Evolutionary conservation across 2,329 filamentous ascomycete species (phyloP).

Genomic region (Cordyceps cateniannulata): DNA sequence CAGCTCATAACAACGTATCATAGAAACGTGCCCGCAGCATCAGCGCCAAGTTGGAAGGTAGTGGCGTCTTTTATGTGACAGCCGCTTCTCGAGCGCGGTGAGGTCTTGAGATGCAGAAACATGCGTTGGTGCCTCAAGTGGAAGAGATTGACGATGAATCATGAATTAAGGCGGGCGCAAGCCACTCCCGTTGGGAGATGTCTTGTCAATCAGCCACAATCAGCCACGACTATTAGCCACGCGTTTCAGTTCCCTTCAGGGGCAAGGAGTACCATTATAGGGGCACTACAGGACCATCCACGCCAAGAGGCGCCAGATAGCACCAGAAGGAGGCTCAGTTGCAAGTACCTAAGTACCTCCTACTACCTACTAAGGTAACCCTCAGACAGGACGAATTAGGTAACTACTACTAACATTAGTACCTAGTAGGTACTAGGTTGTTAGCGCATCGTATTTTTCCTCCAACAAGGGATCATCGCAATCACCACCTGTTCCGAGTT

Average conservation of each 20-base stretch:
- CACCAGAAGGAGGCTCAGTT: not conserved
- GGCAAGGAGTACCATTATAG: not conserved
- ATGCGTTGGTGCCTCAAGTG: too few species aligned
- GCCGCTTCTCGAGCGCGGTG: not conserved
- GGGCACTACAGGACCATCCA: not conserved
- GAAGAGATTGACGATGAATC: not conserved
- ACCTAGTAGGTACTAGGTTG: too few species aligned
- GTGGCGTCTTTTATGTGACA: too few species aligned
- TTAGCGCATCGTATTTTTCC: conserved; percentile 1
- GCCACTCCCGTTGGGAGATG: not conserved
- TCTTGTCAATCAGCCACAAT: not conserved
- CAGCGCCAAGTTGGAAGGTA: too few species aligned
- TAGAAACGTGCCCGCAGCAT: too few species aligned
- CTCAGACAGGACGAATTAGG: too few species aligned
- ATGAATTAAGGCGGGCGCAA: not conserved
- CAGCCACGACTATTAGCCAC: not conserved
- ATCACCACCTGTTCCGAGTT: not conserved
- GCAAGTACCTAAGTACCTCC: not conserved
- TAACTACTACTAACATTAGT: too few species aligned
- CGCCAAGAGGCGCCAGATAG: not conserved
- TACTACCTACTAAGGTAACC: too few species aligned
- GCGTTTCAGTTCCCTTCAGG: not conserved
- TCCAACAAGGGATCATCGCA: not conserved
- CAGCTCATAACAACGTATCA: too few species aligned
- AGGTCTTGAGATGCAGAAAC: not conserved